Evolutionary conservation across 306 rosid genomes (phyloP).

Genomic region (Hippophae rhamnoides): DNA sequence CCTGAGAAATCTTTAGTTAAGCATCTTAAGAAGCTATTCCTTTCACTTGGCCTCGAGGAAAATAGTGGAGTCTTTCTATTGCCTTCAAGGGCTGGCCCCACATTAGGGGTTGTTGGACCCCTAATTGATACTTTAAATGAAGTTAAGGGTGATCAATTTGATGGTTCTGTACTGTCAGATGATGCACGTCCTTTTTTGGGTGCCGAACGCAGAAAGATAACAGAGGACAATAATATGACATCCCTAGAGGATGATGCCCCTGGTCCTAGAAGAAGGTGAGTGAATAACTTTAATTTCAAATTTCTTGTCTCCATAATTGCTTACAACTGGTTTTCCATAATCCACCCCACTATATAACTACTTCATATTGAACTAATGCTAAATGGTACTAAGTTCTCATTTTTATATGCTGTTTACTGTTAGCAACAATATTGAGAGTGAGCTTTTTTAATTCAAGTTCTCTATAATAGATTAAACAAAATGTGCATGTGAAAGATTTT

Average conservation of each 20-base stretch:
- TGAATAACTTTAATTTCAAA: not conserved
- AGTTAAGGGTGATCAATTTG: slow-evolving; percentile 15
- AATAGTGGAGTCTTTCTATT: slow-evolving; percentile 60
- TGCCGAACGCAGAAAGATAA: slow-evolving; percentile 21
- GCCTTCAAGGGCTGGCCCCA: slow-evolving; percentile 54
- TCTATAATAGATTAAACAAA: too few relatives aligned
- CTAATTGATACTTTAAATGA: slow-evolving; percentile 27
- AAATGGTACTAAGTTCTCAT: too few relatives aligned
- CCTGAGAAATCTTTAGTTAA: slow-evolving; percentile 53
- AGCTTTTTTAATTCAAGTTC: too few relatives aligned
- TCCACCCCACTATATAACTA: too few relatives aligned
- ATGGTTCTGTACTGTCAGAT: slow-evolving; percentile 19
- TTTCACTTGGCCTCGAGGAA: slow-evolving; percentile 57
- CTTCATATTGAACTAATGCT: too few relatives aligned
- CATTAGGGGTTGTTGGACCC: slow-evolving; percentile 64
- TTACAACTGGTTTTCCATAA: too few relatives aligned
- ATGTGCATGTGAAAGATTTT: too few relatives aligned
- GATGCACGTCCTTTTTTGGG: slow-evolving; percentile 31
- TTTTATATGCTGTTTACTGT: too few relatives aligned
- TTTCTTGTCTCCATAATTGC: too few relatives aligned
- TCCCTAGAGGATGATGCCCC: slow-evolving; percentile 34
- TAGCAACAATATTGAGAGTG: too few relatives aligned
- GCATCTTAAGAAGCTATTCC: slow-evolving; percentile 63
- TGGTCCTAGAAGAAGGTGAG: slow-evolving; percentile 53
- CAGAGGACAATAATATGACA: slow-evolving; percentile 21